These are phyloP conservation scores for Volvox reticuliferus DNA, from an alignment of 139 green algal species.

Conservation along the genomic window DNA sequence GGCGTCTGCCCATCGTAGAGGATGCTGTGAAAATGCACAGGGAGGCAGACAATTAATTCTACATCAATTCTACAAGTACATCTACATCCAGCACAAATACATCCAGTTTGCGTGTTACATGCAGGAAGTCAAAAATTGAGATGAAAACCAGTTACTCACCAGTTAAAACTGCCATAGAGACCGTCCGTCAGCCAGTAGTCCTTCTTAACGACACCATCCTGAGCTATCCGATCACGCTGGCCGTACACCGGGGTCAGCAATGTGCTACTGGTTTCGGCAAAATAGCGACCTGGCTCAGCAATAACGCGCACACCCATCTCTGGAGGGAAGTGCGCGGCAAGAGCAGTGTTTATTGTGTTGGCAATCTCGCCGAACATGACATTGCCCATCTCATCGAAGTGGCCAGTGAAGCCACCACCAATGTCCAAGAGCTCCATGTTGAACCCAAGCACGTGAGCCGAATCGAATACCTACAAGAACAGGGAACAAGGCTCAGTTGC, in stretches of 20 bases:
- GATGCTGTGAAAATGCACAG: conserved; percentile 15
- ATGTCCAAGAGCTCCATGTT: conserved; percentile 95
- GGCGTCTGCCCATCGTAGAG: conserved; percentile 69
- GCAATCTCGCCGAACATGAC: conserved; percentile 83
- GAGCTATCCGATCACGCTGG: conserved; percentile 65
- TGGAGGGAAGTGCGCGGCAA: conserved; percentile 90
- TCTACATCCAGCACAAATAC: too few relatives aligned
- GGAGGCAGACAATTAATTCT: not conserved
- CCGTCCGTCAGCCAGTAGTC: conserved; percentile 97
- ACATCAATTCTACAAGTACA: not conserved
- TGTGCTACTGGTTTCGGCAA: conserved; percentile 91
- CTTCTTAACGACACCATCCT: conserved; percentile 52
- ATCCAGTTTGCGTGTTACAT: too few relatives aligned
- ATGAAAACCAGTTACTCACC: conserved; percentile 47
- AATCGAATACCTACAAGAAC: conserved; percentile 78
- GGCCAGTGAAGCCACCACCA: conserved; percentile 93
- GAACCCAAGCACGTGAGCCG: conserved; percentile 80
- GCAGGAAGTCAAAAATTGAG: too few relatives aligned
- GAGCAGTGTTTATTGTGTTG: conserved; percentile 84
- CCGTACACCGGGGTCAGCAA: conserved; percentile 90
- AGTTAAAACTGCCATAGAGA: conserved; percentile 98
- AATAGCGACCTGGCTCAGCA: conserved; percentile 97
- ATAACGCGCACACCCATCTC: conserved; percentile 86
- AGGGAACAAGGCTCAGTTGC: not conserved
- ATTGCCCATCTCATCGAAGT: conserved; percentile 71